These are phyloP conservation scores for Bryoerythrophyllum caledonicum DNA, from an alignment of 225 moss, liverwort and hornwort species.

Conservation along the genomic window DNA sequence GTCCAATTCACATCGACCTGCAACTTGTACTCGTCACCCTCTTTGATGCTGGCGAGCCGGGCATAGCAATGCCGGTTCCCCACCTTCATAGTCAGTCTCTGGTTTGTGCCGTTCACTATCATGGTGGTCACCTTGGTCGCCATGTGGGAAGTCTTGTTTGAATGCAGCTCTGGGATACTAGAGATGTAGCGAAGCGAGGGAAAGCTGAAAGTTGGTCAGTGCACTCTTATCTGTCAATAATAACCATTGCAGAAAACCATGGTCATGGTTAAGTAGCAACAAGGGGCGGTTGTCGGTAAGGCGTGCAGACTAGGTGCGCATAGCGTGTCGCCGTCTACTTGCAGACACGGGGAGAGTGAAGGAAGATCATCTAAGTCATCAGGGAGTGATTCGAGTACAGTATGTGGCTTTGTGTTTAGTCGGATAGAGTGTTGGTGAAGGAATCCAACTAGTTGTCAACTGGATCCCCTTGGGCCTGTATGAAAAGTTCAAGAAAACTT, in stretches of 20 bases:
- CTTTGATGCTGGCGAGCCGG: too few relatives aligned
- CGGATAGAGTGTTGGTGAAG: neutral
- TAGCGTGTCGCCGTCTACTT: neutral
- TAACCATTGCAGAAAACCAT: neutral
- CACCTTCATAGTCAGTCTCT: conserved; percentile 3
- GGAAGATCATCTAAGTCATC: neutral
- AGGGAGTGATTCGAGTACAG: neutral
- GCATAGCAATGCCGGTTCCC: too few relatives aligned
- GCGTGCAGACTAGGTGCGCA: neutral
- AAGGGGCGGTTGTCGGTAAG: neutral
- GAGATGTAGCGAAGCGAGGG: neutral
- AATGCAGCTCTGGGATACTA: neutral
- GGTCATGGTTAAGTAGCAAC: neutral
- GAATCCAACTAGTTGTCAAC: too few relatives aligned
- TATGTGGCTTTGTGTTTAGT: neutral
- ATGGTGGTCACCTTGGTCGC: neutral
- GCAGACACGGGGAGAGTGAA: neutral
- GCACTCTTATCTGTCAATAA: neutral
- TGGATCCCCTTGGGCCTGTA: too few relatives aligned
- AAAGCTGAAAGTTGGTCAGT: neutral
- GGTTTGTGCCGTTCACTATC: neutral
- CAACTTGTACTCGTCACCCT: too few relatives aligned
- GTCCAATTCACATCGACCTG: conserved; percentile 7
- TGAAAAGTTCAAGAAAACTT: too few relatives aligned
- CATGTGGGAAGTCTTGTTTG: neutral